Conservation (phyloP, 495 filamentous ascomycete species). For the Saxophila tyrrhenica region DNA sequence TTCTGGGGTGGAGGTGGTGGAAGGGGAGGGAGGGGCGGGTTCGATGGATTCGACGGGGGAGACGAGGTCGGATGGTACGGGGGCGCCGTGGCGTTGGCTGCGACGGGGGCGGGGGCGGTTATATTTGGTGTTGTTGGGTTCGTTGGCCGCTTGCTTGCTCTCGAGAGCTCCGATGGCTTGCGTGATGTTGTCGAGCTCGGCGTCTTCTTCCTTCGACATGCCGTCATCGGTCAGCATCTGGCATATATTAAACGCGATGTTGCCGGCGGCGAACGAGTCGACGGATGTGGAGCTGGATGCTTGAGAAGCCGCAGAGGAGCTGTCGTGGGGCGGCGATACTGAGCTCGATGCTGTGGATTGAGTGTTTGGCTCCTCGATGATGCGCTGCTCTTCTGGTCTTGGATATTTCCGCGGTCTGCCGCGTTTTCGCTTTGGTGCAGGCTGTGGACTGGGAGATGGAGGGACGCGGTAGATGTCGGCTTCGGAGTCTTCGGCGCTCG, state of each 20-base stretch:
- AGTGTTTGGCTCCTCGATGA: neutral
- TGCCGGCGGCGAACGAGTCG: conserved; percentile 1
- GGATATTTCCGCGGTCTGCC: neutral
- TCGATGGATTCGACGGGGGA: conserved; percentile 13
- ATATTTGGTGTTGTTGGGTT: neutral
- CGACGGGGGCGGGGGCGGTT: neutral
- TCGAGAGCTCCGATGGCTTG: neutral
- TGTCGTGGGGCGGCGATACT: neutral
- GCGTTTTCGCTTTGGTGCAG: conserved; percentile 1
- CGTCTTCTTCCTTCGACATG: neutral
- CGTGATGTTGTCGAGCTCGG: neutral
- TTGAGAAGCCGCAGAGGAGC: neutral
- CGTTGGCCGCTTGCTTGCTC: neutral
- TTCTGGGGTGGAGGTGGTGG: neutral
- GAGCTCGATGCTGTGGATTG: conserved; percentile 5
- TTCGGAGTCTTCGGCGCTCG: conserved; percentile 1
- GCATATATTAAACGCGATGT: conserved; percentile 2
- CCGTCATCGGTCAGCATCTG: neutral
- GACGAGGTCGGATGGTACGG: neutral
- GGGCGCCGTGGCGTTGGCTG: neutral
- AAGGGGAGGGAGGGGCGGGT: conserved; percentile 19
- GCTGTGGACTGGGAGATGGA: neutral
- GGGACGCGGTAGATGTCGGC: neutral
- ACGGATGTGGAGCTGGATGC: conserved; percentile 4
- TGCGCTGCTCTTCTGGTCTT: neutral